Percentiles rank a stretch among this genome's conserved stretches.
Evolutionary conservation across 2,329 filamentous ascomycete genomes (phyloP).

Genomic region (Rhynchosporium agropyri): DNA sequence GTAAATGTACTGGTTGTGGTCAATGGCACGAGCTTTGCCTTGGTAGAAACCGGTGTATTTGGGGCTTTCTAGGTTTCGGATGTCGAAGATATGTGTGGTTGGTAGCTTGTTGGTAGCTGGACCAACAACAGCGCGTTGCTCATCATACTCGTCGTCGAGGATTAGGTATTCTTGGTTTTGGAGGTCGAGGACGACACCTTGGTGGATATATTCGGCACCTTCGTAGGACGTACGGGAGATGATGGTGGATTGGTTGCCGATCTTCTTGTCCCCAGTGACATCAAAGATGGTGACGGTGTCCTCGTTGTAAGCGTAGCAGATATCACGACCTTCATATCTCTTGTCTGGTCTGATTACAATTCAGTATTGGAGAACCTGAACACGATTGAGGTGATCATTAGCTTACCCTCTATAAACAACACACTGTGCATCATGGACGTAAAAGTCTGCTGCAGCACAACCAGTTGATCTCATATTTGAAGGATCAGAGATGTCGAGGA

Average conservation of each 20-base stretch:
- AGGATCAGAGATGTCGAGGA: constrained; percentile 52
- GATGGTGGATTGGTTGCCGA: constrained; percentile 43
- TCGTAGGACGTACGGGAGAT: constrained; percentile 53
- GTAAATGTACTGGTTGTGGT: constrained; percentile 52
- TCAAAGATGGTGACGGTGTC: constrained; percentile 49
- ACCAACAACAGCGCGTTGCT: constrained; percentile 45
- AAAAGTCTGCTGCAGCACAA: constrained; percentile 50
- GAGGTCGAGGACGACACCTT: constrained; percentile 45
- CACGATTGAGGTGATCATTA: background rate
- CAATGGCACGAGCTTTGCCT: constrained; percentile 44
- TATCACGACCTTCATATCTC: constrained; percentile 24
- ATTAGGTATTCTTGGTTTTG: constrained; percentile 22
- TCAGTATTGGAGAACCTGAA: background rate
- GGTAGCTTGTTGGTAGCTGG: constrained; percentile 49
- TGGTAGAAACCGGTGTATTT: constrained; percentile 49
- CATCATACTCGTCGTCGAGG: constrained; percentile 44
- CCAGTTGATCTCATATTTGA: constrained; percentile 51
- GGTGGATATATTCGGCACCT: constrained; percentile 55
- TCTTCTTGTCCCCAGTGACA: constrained; percentile 41
- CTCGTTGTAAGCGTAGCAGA: constrained; percentile 31
- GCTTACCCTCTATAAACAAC: constrained; percentile 27
- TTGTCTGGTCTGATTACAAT: constrained; percentile 21
- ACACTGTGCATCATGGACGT: constrained; percentile 49
- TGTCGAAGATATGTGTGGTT: constrained; percentile 55
- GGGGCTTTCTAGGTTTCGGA: constrained; percentile 45